Conservation (phyloP, 108 stramenopile species). For the Asterionellopsis glacialis region DNA sequence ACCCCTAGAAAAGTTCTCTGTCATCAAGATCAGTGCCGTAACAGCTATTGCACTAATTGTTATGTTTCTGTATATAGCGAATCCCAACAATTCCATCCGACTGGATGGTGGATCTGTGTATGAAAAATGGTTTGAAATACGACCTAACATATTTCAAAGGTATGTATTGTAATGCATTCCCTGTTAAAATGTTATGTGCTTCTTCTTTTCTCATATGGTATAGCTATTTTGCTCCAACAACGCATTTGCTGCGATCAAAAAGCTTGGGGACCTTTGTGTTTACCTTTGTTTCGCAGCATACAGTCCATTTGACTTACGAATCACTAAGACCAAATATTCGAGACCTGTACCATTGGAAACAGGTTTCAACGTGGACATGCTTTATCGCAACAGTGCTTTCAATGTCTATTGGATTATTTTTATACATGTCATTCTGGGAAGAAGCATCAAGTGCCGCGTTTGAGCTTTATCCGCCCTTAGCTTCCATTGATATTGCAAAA, state of each 20-base stretch:
- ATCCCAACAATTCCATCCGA: constrained; percentile 33
- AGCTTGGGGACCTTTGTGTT: constrained; percentile 57
- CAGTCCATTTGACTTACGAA: constrained; percentile 48
- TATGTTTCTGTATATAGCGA: constrained; percentile 33
- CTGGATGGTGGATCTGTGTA: constrained; percentile 39
- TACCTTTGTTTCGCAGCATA: constrained; percentile 56
- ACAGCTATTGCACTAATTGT: constrained; percentile 35
- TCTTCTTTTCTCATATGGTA: no score
- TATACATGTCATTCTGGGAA: constrained; percentile 58
- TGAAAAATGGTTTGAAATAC: constrained; percentile 73
- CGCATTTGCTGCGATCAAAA: no score
- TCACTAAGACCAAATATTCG: constrained; percentile 28
- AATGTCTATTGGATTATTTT: constrained; percentile 36
- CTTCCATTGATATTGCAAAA: constrained; percentile 30
- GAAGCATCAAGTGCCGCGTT: constrained; percentile 41
- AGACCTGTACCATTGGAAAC: constrained; percentile 35
- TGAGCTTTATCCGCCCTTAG: constrained; percentile 34
- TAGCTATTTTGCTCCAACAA: no score
- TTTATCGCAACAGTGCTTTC: constrained; percentile 31
- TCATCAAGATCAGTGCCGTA: constrained; percentile 39
- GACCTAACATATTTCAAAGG: constrained; percentile 48
- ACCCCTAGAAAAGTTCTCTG: constrained; percentile 43
- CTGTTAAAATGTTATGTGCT: no score
- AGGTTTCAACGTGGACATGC: constrained; percentile 37
- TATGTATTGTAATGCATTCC: neutral